phyloP scores from a whole-genome alignment of 257 asterid species.

The Fraxinus anomala region DNA sequence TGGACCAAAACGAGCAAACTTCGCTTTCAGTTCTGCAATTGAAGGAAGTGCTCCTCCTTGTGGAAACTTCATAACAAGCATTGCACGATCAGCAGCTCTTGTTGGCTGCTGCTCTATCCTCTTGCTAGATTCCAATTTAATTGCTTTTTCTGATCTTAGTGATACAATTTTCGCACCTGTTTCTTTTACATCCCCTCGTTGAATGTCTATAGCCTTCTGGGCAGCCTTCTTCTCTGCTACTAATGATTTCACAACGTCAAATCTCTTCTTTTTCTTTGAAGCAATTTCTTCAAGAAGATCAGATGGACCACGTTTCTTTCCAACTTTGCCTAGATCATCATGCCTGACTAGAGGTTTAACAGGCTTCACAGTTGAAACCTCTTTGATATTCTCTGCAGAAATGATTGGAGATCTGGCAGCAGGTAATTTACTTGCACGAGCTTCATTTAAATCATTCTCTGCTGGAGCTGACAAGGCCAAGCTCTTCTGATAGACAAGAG shows the following conservation, averaged over 20 bases:
- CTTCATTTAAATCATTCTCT: slow-evolving; percentile 53
- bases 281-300: slow-evolving; percentile 60
- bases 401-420: slow-evolving; percentile 20
- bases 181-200: slow-evolving; percentile 45
- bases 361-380: slow-evolving; percentile 45
- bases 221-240: slow-evolving; percentile 56
- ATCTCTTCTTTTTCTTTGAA: slow-evolving; percentile 48
- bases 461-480: slow-evolving; percentile 42
- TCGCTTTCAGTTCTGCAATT: slow-evolving; percentile 74
- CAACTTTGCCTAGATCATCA: slow-evolving; percentile 74
- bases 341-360: slow-evolving; percentile 49
- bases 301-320: slow-evolving; percentile 70
- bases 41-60: slow-evolving; percentile 77
- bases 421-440: slow-evolving; percentile 30
- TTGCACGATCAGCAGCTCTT: slow-evolving; percentile 57
- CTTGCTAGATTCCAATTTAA: slow-evolving; percentile 55
- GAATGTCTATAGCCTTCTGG: slow-evolving; percentile 46
- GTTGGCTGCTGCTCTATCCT: slow-evolving; percentile 35
- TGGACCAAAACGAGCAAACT: slow-evolving; percentile 91
- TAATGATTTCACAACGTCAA: slow-evolving; percentile 44
- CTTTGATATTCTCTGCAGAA: slow-evolving; percentile 40
- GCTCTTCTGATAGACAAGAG: slow-evolving; percentile 86
- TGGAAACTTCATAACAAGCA: slow-evolving; percentile 89
- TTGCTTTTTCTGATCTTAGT: slow-evolving; percentile 35
- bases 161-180: slow-evolving; percentile 23